Evolutionary conservation across 495 filamentous ascomycete genomes (phyloP), one percentile per base, ranked within the genome.

Genomic region (Xylona heveae): DNA sequence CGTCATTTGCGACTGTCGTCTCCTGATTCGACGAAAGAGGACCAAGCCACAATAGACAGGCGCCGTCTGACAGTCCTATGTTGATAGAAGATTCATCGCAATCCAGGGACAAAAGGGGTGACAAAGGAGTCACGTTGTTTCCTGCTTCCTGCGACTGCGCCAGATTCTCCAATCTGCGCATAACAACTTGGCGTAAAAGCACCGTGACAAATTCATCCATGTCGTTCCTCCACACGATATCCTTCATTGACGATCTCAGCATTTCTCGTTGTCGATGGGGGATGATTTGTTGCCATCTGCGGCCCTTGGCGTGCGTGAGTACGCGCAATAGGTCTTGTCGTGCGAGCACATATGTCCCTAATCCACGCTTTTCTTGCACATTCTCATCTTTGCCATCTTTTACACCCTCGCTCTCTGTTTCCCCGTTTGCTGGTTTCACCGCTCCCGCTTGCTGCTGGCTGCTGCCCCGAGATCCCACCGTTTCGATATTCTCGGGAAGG

Each of bases 181-280:
- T 35, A 7, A 66, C 52, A 2, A 58, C 46, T 9, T 49, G 42
- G 2, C 68, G 54, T 55, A 78, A 57, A 19, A 59, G 33, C 5
- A 52, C 46, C 0, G 75, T 50, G 2, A 80, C 36, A 27, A 73
- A 64, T 0, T 48, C 46, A n/a, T 62, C 59, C 71, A 82, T 81
- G 41, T 84, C 74, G 21, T 54, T 24, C 10, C 73, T 64, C 74
- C 75, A 85, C 3, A 63, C 42, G 9, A 66, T 21, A 4, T 48
- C 35, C 7, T 39, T 36, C 10, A 52, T 7, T 8, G 2, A 2
- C 44, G 1, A 34, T 46, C 0, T 49, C 49, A 4, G 44, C 34
- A 15, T 27, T 52, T 52, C 33, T 53, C 24, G 35, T 48, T 52
- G 53, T 52, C 59, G 30, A 39, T 22, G n/a, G 19, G 7, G 16